Conservation (phyloP, 805 yeast species). For the Suhomyces sp. region DNA sequence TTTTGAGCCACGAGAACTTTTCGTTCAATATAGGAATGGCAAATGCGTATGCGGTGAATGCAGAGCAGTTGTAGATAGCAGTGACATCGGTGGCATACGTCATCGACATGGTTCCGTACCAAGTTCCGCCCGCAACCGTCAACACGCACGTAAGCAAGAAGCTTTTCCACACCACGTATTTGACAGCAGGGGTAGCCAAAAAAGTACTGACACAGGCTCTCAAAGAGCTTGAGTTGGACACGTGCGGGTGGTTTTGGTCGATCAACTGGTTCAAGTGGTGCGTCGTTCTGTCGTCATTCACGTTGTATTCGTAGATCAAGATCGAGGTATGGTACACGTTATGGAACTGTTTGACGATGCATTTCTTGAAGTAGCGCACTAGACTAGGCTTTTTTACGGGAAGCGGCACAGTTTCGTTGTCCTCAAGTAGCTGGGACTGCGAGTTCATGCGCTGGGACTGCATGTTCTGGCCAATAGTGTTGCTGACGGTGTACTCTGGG, state of each 20-base stretch:
- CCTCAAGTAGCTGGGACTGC: constrained; percentile 27
- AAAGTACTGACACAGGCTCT: constrained; percentile 33
- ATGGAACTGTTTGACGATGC: constrained; percentile 40
- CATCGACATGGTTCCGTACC: constrained; percentile 81
- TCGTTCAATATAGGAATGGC: constrained; percentile 75
- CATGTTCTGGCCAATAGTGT: constrained; percentile 23
- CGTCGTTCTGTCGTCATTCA: constrained; percentile 33
- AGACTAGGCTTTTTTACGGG: constrained; percentile 14
- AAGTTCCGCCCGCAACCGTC: constrained; percentile 74
- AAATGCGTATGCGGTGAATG: constrained; percentile 82
- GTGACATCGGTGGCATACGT: constrained; percentile 85
- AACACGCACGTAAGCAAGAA: constrained; percentile 52
- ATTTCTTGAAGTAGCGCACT: constrained; percentile 31
- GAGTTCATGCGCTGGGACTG: constrained; percentile 28
- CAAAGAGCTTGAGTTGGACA: constrained; percentile 32
- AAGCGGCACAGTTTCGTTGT: constrained; percentile 7
- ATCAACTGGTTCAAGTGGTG: constrained; percentile 32
- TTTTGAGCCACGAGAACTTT: constrained; percentile 58
- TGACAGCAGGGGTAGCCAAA: constrained; percentile 43
- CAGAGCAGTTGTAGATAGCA: constrained; percentile 87
- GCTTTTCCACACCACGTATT: constrained; percentile 44
- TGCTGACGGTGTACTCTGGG: constrained; percentile 7
- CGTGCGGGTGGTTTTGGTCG: constrained; percentile 31
- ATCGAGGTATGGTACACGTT: constrained; percentile 44
- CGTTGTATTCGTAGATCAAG: constrained; percentile 40